Percentiles rank a stretch among this genome's conserved stretches.
These are phyloP conservation scores for Penicillium glabrum DNA, from an alignment of 2,329 filamentous ascomycete species.

Conservation along the genomic window DNA sequence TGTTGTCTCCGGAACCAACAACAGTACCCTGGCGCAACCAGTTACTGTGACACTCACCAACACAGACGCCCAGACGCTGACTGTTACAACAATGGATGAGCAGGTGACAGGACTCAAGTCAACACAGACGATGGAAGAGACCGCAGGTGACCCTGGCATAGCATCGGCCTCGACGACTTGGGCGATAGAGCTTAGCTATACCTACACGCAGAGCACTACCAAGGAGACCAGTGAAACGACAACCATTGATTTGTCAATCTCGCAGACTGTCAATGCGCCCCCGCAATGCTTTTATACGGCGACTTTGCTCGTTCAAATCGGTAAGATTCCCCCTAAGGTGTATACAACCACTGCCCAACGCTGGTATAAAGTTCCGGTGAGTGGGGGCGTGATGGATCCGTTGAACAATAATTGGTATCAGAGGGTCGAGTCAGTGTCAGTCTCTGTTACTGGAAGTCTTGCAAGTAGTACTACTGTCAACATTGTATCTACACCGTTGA, in stretches of 20 bases:
- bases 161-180: neutral
- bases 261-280: neutral
- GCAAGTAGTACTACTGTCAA: neutral
- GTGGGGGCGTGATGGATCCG: neutral
- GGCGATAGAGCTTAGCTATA: neutral
- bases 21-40: neutral
- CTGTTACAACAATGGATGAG: neutral
- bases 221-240: neutral
- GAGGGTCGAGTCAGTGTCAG: neutral
- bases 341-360: neutral
- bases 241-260: neutral
- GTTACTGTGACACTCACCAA: neutral
- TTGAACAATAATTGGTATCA: neutral
- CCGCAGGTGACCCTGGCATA: neutral
- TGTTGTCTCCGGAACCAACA: neutral
- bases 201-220: neutral
- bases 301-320: neutral
- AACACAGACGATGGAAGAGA: neutral
- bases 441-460: neutral
- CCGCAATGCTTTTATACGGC: neutral
- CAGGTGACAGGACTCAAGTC: neutral
- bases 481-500: neutral
- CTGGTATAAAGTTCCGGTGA: neutral
- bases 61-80: neutral
- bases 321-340: neutral